Evolutionary conservation across 768 basidiomycete species (phyloP), one percentile per base, ranked within the genome.

Genomic region (Suillus lakei): DNA sequence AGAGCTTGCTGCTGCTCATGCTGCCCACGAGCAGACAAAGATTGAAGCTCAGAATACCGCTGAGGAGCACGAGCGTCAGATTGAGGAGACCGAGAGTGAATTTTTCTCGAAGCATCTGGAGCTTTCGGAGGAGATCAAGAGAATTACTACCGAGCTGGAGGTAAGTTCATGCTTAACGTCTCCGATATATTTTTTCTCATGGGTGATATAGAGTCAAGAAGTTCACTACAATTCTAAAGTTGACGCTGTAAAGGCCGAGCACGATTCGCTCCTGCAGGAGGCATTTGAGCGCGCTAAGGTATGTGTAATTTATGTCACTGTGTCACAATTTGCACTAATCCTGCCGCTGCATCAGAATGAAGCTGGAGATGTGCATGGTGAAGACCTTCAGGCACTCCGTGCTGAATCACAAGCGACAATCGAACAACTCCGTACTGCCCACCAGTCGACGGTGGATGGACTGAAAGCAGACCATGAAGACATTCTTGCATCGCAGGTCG

Each of bases 201-300:
- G 18, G 39, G 39, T 30, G 18, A 43, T 46, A 44, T 70, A 94
- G 93, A 80, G 81, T 58, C 87, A 93, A 81, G 91, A 92, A 73
- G 78, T 84, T 26, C 82, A 87, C 59, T 93, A 93, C 73, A 80
- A 83, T 71, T 81, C 82, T 9, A 90, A 89, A 75, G 85, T 94
- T 30, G 86, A 88, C 15, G 83, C 72, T 18, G 86, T 92, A 46
- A 88, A 88, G 70, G 83, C 80, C 21, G 90, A 93, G 68, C 89
- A 92, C 66, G 81, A 82, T 16, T 77, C 79, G 59, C 81, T 87
- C 50, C 78, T 93, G 21, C 80, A 88, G 67, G 86, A 91, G 64
- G 90, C 89, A 4, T 93, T 93, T 74, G 85, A 90, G 65, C 87
- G 85, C 54, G 92, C 92, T 21, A 94, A 93, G 86, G 93, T 89